Conservation (phyloP, 176 grass and related monocot species). For the Urochloa ruziziensis region DNA sequence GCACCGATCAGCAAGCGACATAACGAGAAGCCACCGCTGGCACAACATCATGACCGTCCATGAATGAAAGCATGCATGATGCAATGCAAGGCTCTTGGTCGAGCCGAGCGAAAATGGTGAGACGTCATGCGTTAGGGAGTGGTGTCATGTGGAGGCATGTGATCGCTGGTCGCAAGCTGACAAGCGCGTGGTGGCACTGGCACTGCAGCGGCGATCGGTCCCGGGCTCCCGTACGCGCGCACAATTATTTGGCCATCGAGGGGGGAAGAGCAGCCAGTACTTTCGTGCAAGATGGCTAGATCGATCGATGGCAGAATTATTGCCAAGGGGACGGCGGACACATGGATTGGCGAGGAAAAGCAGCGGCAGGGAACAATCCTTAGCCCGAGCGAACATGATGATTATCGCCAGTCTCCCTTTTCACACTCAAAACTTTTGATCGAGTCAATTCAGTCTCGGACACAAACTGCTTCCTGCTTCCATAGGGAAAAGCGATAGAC, state of each 20-base stretch:
- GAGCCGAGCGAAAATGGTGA: background rate
- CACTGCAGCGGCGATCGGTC: slow-evolving; percentile 5
- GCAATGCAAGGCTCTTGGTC: background rate
- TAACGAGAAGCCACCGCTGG: background rate
- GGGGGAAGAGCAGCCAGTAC: background rate
- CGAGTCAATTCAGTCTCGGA: background rate
- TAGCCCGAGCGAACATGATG: background rate
- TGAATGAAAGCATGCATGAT: background rate
- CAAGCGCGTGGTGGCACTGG: slow-evolving; percentile 14
- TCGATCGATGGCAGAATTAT: slow-evolving; percentile 32
- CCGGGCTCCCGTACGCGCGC: slow-evolving; percentile 19
- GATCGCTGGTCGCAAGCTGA: slow-evolving; percentile 27
- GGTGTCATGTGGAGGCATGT: slow-evolving; percentile 32
- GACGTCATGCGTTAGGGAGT: background rate
- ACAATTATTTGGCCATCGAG: slow-evolving; percentile 33
- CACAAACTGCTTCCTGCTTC: background rate
- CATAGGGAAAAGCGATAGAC: too few relatives aligned
- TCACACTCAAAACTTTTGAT: background rate
- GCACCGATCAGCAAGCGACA: background rate
- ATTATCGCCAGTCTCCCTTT: too few relatives aligned
- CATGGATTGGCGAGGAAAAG: slow-evolving; percentile 1
- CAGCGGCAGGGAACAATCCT: slow-evolving; percentile 1
- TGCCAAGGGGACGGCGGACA: background rate
- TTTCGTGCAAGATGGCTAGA: background rate
- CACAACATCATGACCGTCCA: background rate